Conservation (phyloP, 2,329 filamentous ascomycete genomes). For the Neobulgaria alba region DNA sequence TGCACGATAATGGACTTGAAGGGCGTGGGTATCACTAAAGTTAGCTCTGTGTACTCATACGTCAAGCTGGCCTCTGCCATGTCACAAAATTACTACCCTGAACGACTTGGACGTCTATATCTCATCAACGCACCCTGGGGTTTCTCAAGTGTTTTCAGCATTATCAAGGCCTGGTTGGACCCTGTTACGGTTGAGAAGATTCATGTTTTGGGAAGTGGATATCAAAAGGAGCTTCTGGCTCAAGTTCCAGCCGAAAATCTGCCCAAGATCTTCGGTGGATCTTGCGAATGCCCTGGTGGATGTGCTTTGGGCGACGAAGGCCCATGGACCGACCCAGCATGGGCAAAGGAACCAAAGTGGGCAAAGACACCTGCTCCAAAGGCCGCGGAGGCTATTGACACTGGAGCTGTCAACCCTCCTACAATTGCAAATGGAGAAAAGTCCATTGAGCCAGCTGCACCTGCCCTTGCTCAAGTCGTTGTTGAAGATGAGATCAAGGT, state of each 20-base stretch:
- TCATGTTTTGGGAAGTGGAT: conserved; percentile 72
- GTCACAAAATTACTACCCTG: conserved; percentile 98
- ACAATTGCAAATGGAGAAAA: conserved; percentile 14
- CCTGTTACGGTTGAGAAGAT: conserved; percentile 97
- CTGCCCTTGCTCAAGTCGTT: conserved; percentile 9
- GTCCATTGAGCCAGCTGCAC: too few species aligned
- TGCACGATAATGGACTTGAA: conserved; percentile 98
- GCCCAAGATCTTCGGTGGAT: conserved; percentile 76
- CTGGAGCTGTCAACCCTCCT: conserved; percentile 17
- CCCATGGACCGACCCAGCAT: conserved; percentile 74
- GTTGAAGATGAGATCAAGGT: conserved; percentile 18
- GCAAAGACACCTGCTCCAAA: conserved; percentile 35
- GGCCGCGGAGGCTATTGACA: conserved; percentile 28
- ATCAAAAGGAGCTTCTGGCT: conserved; percentile 73
- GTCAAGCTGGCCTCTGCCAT: conserved; percentile 76
- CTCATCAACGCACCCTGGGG: conserved; percentile 98
- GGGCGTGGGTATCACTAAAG: conserved; percentile 77
- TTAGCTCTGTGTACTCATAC: conserved; percentile 79
- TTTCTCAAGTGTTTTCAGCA: conserved; percentile 75
- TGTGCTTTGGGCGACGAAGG: conserved; percentile 83
- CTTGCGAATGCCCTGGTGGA: conserved; percentile 71
- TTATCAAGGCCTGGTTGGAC: conserved; percentile 91
- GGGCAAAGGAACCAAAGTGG: conserved; percentile 57
- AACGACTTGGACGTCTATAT: conserved; percentile 92
- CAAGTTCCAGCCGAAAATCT: conserved; percentile 89